Base-by-base conservation (phyloP, 2,329 filamentous ascomycete genomes). In the Venturiaceae sp. region DNA sequence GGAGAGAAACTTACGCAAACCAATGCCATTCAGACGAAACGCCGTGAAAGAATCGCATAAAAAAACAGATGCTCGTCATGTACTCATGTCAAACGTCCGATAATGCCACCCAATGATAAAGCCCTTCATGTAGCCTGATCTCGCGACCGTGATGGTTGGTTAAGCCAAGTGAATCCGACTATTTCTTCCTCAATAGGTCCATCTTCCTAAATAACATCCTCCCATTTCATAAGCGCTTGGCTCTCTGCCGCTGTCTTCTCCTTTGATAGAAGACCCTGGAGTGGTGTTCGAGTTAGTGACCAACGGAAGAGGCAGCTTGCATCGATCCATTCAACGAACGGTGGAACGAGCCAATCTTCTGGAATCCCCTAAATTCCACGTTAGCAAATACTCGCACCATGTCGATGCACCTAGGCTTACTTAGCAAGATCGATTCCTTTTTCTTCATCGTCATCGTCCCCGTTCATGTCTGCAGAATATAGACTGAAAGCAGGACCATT, bases 281-380 rank as follows among this genome's bases (percentile, higher is more conserved):
- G n/a, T n/a, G n/a, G n/a, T 2, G 30, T 16, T 26, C 14, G 19
- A 7, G 30, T 30, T 50, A 50, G 44, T 26, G 44, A 50, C 23
- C 44, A 50, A 50, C 26, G 9, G 44, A 30, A 53, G 52, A 53
- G 23, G 52, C 19, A 23, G 54, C 36, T 44, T 39, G 55, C 55
- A 39, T 57, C 39, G 55, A 32, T n/a, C 33, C 53, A 19, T 56
- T 56, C 36, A 56, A 39, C 1, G 37, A 36, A 34, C 55, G 55
- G 50, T 57, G 55, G 23, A 46, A 57, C 6, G 36, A 33, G 21
- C 55, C 55, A 50, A 57, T 57, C 55, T 57, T 57, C 55, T 57
- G 55, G 14, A 57, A 57, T 46, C 55, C 30, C 55, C 55, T 57
- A 52, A 2, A 50, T 11, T 19, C 32, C 19, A 19, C 21, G 11